A percentile compares a stretch with the other conserved stretches of the same genome.
phyloP scores from a whole-genome alignment of 768 basidiomycete genomes.

The Fomitopsis pulvina region DNA sequence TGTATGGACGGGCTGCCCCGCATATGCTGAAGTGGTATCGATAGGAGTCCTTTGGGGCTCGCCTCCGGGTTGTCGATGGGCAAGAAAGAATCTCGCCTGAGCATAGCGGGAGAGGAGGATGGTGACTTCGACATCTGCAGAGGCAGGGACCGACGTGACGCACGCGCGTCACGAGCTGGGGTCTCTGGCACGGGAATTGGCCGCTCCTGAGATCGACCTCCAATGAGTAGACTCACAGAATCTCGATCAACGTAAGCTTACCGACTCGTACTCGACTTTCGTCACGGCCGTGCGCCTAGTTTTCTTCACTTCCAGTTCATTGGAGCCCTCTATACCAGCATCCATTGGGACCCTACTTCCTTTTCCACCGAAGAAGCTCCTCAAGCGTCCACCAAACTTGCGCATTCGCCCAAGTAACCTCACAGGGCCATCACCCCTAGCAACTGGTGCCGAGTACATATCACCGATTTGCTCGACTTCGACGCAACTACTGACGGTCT shows the following conservation, averaged over 20 bases:
- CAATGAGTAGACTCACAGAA: background rate
- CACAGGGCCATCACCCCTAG: background rate
- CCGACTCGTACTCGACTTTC: conserved; percentile 19
- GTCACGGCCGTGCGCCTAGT: conserved; percentile 18
- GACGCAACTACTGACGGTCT: conserved; percentile 10
- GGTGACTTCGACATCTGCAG: background rate
- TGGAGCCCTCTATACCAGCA: conserved; percentile 16
- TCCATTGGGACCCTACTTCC: conserved; percentile 9
- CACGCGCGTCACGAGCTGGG: background rate
- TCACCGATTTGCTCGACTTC: conserved; percentile 6
- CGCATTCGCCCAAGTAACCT: conserved; percentile 12
- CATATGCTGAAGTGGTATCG: background rate
- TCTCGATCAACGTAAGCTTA: conserved; percentile 4
- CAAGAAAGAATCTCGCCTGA: conserved; percentile 8
- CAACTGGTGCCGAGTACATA: background rate
- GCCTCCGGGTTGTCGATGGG: conserved; percentile 3
- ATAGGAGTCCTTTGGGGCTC: background rate
- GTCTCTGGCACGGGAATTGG: conserved; percentile 14
- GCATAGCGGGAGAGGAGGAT: conserved; percentile 1
- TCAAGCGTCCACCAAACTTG: conserved; percentile 10
- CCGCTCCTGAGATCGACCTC: conserved; percentile 16
- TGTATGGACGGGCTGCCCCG: background rate
- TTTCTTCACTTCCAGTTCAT: conserved; percentile 13
- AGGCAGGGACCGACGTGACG: background rate
- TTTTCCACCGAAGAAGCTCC: conserved; percentile 7